phyloP scores from a whole-genome alignment of 208 protist genomes.

The Leishmania tarentolae region DNA sequence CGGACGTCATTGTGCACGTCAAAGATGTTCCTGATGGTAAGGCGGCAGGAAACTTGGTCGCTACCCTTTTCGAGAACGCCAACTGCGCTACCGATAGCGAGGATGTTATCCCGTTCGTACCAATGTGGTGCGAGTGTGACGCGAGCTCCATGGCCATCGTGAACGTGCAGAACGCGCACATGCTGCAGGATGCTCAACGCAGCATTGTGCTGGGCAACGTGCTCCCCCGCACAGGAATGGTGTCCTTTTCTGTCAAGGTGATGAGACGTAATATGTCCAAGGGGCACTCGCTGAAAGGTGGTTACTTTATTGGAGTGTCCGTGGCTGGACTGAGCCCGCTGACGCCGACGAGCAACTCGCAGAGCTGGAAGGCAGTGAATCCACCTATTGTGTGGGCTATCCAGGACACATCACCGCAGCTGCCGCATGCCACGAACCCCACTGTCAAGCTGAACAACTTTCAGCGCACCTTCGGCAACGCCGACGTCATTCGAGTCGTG shows the following conservation, averaged over 20 bases:
- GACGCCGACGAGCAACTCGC: conserved; percentile 79
- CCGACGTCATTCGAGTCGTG: conserved; percentile 78
- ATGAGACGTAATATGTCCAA: conserved; percentile 77
- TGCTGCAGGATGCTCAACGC: conserved; percentile 82
- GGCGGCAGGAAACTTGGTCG: conserved; percentile 55
- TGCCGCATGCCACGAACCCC: conserved; percentile 89
- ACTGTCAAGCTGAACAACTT: conserved; percentile 91
- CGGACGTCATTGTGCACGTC: conserved; percentile 82
- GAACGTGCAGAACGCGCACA: conserved; percentile 69
- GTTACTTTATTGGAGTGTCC: conserved; percentile 89
- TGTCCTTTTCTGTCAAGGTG: conserved; percentile 87
- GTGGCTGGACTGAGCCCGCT: conserved; percentile 66
- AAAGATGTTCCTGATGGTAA: conserved; percentile 45
- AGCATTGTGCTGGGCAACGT: conserved; percentile 86
- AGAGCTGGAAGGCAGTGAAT: conserved; percentile 87
- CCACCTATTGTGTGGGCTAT: conserved; percentile 90
- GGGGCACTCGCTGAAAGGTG: conserved; percentile 89
- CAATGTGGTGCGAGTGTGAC: conserved; percentile 84
- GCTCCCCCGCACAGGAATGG: conserved; percentile 76
- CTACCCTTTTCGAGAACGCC: conserved; percentile 81
- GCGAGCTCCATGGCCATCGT: conserved; percentile 73
- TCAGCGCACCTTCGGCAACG: conserved; percentile 85
- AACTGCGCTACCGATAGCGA: conserved; percentile 35
- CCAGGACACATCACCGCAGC: conserved; percentile 89
- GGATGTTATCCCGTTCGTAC: conserved; percentile 69